A percentile compares a stretch with the other conserved stretches of the same genome.
Evolutionary conservation across 805 yeast genomes (phyloP).

Genomic region (Lipomyces anomalus): DNA sequence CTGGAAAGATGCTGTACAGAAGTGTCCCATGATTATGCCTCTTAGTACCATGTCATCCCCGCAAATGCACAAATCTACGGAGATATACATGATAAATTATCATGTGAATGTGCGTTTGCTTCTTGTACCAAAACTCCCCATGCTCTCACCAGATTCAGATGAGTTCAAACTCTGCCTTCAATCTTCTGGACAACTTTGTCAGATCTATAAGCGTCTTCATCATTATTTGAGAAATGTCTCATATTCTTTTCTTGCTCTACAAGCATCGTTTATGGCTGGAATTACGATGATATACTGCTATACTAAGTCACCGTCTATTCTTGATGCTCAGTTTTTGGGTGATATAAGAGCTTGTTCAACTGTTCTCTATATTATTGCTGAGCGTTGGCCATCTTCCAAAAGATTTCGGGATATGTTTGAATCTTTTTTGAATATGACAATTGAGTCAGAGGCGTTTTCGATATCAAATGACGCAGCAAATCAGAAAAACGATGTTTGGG

Average conservation of each 20-base stretch:
- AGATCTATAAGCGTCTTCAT: conserved; percentile 21
- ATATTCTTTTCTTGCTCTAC: conserved; percentile 20
- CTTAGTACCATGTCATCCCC: conserved; percentile 17
- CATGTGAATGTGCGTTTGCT: conserved; percentile 17
- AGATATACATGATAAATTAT: conserved; percentile 20
- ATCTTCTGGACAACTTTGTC: conserved; percentile 21
- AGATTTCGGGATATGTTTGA: conserved; percentile 22
- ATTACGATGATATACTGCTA: conserved; percentile 22
- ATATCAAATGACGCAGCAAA: too few relatives aligned
- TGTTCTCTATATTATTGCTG: conserved; percentile 18
- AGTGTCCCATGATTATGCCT: conserved; percentile 11
- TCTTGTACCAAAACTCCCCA: conserved; percentile 21
- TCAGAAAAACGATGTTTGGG: too few relatives aligned
- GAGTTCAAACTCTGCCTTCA: conserved; percentile 18
- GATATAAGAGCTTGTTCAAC: conserved; percentile 22
- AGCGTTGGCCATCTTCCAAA: conserved; percentile 23
- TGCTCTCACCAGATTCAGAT: conserved; percentile 17
- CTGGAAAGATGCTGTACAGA: conserved; percentile 13
- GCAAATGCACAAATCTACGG: conserved; percentile 13
- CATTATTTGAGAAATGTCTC: conserved; percentile 18
- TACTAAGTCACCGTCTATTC: conserved; percentile 18
- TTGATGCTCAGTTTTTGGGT: conserved; percentile 17
- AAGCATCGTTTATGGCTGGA: conserved; percentile 22
- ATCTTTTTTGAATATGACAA: conserved; percentile 15
- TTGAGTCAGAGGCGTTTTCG: too few relatives aligned